These are phyloP conservation scores for Circinella umbellata DNA, from an alignment of 371 early-diverging fungal genomes.

Conservation along the genomic window DNA sequence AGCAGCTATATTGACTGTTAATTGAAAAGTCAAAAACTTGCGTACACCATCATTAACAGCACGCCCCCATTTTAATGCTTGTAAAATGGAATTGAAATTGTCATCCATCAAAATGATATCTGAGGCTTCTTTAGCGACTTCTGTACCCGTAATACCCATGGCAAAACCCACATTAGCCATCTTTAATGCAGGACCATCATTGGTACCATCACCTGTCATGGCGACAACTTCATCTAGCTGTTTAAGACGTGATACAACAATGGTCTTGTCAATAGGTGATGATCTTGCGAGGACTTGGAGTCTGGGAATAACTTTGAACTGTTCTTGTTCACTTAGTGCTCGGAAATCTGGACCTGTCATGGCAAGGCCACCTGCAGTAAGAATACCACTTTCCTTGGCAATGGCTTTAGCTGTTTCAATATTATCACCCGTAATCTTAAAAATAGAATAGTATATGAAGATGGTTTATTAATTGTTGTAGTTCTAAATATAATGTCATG, in stretches of 20 bases:
- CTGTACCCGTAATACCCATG: slow-evolving; percentile 95
- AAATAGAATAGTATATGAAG: too few relatives aligned
- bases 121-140: slow-evolving; percentile 92
- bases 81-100: slow-evolving; percentile 85
- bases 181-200: slow-evolving; percentile 94
- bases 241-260: slow-evolving; percentile 80
- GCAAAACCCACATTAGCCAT: slow-evolving; percentile 93
- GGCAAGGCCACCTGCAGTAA: slow-evolving; percentile 73
- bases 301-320: slow-evolving; percentile 72
- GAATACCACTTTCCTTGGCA: slow-evolving; percentile 81
- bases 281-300: slow-evolving; percentile 90
- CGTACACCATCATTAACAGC: slow-evolving; percentile 89
- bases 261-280: slow-evolving; percentile 87
- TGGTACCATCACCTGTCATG: slow-evolving; percentile 92
- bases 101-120: slow-evolving; percentile 92
- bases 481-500: background rate
- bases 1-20: slow-evolving; percentile 91
- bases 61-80: slow-evolving; percentile 91
- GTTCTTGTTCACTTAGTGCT: slow-evolving; percentile 63
- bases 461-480: slow-evolving; percentile 12
- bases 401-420: slow-evolving; percentile 83
- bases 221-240: slow-evolving; percentile 67
- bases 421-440: slow-evolving; percentile 89
- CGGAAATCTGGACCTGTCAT: slow-evolving; percentile 90
- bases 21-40: slow-evolving; percentile 93